A percentile compares a stretch with the other conserved stretches of the same genome.
These are phyloP conservation scores for Pelargonium citronellum DNA, from an alignment of 441 rosid species.

Conservation along the genomic window DNA sequence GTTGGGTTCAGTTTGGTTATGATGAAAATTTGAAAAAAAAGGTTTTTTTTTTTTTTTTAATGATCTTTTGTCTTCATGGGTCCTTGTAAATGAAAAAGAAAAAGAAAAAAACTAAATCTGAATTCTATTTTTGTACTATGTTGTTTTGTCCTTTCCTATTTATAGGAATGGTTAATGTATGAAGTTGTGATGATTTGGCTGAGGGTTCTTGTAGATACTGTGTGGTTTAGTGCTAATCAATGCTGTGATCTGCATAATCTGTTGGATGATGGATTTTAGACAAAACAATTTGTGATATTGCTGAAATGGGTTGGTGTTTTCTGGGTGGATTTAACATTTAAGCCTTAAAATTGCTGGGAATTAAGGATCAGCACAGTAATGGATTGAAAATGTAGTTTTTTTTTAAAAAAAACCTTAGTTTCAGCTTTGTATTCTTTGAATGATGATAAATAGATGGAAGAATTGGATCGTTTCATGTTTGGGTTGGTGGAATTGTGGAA, in stretches of 20 bases:
- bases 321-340: neutral
- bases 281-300: conserved; percentile 7
- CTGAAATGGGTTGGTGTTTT: conserved; percentile 9
- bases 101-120: too few species aligned
- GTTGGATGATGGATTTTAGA: neutral
- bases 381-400: too few species aligned
- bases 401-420: too few species aligned
- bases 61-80: neutral
- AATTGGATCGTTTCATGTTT: neutral
- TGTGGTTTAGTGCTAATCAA: conserved; percentile 15
- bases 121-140: neutral
- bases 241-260: conserved; percentile 12
- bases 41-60: too few species aligned
- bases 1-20: neutral
- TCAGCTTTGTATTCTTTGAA: too few species aligned
- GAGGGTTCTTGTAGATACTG: neutral
- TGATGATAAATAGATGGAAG: too few species aligned
- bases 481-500: neutral
- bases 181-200: neutral
- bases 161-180: neutral
- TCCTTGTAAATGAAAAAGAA: too few species aligned
- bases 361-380: neutral
- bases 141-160: neutral
- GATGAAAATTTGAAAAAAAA: neutral
- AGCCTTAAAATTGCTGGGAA: neutral